phyloP scores from a whole-genome alignment of 2,329 filamentous ascomycete species.

The Myotisia sp. region DNA sequence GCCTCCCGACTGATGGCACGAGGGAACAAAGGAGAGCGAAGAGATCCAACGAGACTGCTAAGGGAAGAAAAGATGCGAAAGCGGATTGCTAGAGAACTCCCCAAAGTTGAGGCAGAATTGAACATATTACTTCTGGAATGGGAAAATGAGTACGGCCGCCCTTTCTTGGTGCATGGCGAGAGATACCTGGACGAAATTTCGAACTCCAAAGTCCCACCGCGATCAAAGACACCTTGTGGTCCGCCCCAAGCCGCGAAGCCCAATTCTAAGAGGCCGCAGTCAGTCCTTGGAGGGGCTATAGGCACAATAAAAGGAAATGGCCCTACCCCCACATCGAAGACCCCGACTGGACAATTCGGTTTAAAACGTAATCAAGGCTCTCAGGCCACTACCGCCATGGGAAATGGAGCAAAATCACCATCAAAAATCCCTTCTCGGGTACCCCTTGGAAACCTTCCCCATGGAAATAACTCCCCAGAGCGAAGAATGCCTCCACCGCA shows the following conservation, averaged over 20 bases:
- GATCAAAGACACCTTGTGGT: constrained; percentile 33
- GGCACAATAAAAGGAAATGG: constrained; percentile 29
- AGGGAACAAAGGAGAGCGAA: constrained; percentile 81
- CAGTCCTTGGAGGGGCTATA: constrained; percentile 23
- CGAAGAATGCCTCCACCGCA: constrained; percentile 40
- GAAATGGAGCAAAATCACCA: constrained; percentile 25
- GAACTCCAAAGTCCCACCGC: constrained; percentile 46
- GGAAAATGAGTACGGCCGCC: constrained; percentile 87
- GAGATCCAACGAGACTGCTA: constrained; percentile 84
- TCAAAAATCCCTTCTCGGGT: constrained; percentile 36
- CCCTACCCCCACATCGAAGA: constrained; percentile 31
- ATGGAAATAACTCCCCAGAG: constrained; percentile 63
- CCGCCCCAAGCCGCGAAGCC: constrained; percentile 19
- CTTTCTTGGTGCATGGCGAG: constrained; percentile 85
- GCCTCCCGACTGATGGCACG: constrained; percentile 84
- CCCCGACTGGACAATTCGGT: constrained; percentile 27
- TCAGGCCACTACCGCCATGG: constrained; percentile 1
- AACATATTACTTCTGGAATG: constrained; percentile 67
- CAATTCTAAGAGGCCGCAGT: constrained; percentile 16
- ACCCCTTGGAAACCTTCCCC: constrained; percentile 33
- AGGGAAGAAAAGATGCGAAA: constrained; percentile 98
- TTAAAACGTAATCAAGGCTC: neutral
- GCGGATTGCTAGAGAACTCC: constrained; percentile 86
- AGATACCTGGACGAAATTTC: constrained; percentile 75
- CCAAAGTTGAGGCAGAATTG: constrained; percentile 77